Conservation (phyloP, 2,329 filamentous ascomycete genomes). For the Sordariomycetes sp. region DNA sequence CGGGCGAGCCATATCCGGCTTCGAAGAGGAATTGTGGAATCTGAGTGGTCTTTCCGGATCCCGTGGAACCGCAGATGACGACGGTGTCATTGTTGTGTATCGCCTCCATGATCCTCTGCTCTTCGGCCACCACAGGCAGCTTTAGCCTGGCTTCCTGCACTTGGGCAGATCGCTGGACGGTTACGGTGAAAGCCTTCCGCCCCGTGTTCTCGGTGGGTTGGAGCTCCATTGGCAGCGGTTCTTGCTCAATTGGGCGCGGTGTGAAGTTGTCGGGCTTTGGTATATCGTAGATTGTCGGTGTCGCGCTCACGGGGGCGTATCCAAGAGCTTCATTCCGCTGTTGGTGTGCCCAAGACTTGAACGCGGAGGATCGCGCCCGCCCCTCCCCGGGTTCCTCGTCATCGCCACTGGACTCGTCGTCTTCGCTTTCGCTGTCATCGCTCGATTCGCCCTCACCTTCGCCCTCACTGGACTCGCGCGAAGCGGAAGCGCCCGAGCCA, state of each 20-base stretch:
- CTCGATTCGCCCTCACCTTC: conserved; percentile 7
- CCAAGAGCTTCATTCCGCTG: conserved; percentile 77
- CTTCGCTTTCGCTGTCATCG: conserved; percentile 14
- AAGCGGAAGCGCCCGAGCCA: background rate
- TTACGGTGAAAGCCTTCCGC: conserved; percentile 65
- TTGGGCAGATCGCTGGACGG: conserved; percentile 53
- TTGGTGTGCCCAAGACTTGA: conserved; percentile 86
- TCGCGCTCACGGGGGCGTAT: conserved; percentile 29
- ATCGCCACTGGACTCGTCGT: conserved; percentile 18
- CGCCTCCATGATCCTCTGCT: conserved; percentile 96
- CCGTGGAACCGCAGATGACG: conserved; percentile 87
- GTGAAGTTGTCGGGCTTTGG: conserved; percentile 49
- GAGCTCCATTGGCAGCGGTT: conserved; percentile 56
- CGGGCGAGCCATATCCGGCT: conserved; percentile 71
- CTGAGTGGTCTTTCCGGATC: conserved; percentile 95
- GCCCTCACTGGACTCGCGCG: conserved; percentile 7
- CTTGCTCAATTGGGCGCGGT: conserved; percentile 54
- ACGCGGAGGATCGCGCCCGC: conserved; percentile 43
- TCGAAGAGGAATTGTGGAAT: conserved; percentile 94
- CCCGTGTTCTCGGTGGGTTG: conserved; percentile 43
- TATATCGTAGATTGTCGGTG: conserved; percentile 30
- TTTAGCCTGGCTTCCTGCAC: conserved; percentile 69
- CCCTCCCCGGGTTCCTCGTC: conserved; percentile 14
- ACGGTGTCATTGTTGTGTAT: conserved; percentile 85
- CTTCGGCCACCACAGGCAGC: conserved; percentile 83